Base-by-base conservation (phyloP, 164 flowering plant genomes). In the Chimonanthus praecox region DNA sequence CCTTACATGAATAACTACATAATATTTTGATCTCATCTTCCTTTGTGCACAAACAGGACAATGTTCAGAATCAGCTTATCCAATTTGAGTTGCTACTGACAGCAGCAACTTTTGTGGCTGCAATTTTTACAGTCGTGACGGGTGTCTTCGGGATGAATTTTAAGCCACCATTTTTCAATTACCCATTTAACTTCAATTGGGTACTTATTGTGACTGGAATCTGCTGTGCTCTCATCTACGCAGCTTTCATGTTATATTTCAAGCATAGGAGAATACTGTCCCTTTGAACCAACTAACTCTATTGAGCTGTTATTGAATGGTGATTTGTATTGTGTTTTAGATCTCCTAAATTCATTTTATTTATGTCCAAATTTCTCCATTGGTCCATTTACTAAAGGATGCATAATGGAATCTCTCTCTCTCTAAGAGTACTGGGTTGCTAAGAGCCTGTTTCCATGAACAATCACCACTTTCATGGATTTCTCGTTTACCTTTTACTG, bases 111-210 rank as follows among this genome's bases (percentile, higher is more conserved):
- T 96, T 93, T 46, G 90, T 92, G 64, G 87, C 91, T 69, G 83
- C 98, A 9, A 81, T 92, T 64, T 96, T 92, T 77, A 94, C 97
- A 13, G 91, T 87, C 15, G 97, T 92, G 50, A 77, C 99, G 0
- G 99, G 88, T 67, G 80, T 96, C 33, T 96, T 96, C 76, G 99
- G 99, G 72, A 93, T 96, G 99, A 96, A 96, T 75, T 87, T 96
- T 64, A 71, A 75, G 16, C 82, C 81, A 15, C 5, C 82, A 11
- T 72, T 92, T 50, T 91, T 92, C 64, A 77, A 89, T n/a, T 65
- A 80, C 43, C 84, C 94, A 43, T 76, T 81, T 43, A 79, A 81
- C 68, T 96, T 96, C 77, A 78, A 85, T 51, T 90, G 92, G 97
- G 92, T 88, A 43, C 76, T 92, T 62, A 48, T 85, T 15, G 74